Percentiles rank a stretch among this genome's conserved stretches.
These are phyloP conservation scores for Telfairia occidentalis DNA, from an alignment of 331 rosid species.

Conservation along the genomic window DNA sequence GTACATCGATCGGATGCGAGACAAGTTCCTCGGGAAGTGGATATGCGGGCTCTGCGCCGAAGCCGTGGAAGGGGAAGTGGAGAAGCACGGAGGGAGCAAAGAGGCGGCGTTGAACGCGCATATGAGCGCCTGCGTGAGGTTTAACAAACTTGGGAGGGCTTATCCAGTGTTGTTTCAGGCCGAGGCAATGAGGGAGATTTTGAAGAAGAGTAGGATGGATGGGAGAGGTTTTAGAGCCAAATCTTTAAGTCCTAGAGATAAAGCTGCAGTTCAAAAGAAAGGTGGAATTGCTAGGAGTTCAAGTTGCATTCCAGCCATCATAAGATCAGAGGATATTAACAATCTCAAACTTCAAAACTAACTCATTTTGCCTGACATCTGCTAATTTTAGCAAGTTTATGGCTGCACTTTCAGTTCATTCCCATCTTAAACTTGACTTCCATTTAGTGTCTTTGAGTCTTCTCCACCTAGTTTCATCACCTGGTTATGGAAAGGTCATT, in stretches of 20 bases:
- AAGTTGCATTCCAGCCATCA: constrained; percentile 87
- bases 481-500: background rate
- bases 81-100: constrained; percentile 58
- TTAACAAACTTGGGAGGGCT: constrained; percentile 66
- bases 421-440: background rate
- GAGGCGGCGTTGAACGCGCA: constrained; percentile 68
- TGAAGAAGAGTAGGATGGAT: constrained; percentile 65
- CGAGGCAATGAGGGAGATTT: constrained; percentile 84
- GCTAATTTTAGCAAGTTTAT: background rate
- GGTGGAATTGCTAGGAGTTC: constrained; percentile 66
- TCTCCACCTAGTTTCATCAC: constrained; percentile 6
- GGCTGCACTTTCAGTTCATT: background rate
- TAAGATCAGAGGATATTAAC: constrained; percentile 38
- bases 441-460: background rate
- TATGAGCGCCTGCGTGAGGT: constrained; percentile 70
- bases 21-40: constrained; percentile 61
- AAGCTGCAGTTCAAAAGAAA: constrained; percentile 33
- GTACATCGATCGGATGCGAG: constrained; percentile 57
- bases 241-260: constrained; percentile 65
- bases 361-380: background rate
- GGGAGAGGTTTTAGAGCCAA: constrained; percentile 41
- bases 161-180: constrained; percentile 84
- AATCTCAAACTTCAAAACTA: constrained; percentile 32
- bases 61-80: constrained; percentile 86
- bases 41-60: constrained; percentile 80